Evolutionary conservation across 768 basidiomycete genomes (phyloP), one percentile per base, ranked within the genome.

Genomic region (Crepidotus variabilis): DNA sequence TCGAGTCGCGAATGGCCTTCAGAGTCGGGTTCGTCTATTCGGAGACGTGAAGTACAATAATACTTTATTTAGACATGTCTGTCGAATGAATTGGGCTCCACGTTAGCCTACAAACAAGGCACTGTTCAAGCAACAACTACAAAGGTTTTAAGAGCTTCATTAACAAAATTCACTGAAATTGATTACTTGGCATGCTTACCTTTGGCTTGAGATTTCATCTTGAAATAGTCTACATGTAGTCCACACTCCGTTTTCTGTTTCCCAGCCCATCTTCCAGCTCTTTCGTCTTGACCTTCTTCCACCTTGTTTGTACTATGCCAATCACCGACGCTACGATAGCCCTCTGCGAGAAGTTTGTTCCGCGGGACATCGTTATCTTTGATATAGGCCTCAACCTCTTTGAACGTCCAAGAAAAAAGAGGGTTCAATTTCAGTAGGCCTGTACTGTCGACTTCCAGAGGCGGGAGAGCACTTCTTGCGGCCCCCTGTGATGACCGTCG

Each of bases 361-460:
- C 85, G 83, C 2, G 95, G 95, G 0, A 98, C 94, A 47, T 83
- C 73, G 72, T 98, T 84, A 57, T 82, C 78, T 45, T 83, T 83
- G 59, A 96, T 79, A 69, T 98, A 95, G 69, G 84, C 86, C 59
- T 97, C 87, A 16, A 98, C 91, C 39, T 91, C 71, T 7, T 75
- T 69, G 71, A 97, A 96, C 20, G 81, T 82, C 97, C 97, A 99
- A 16, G 83, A 75, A 65, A 86, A 93, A 43, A 99, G 79, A 0
- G 96, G 96, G 70, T 99, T 98, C 47, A 99, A 81, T 76, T 99
- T 98, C 60, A 98, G 70, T 28, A 98, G 73, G 5, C 94, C 95
- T 0, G 91, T 94, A 52, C 81, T 77, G 71, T 99, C 96, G 28
- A 96, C 80, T 73, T 98, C 95, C 52, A 99, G 79, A 1, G 94